Evolutionary conservation across 129 eudicot species (phyloP), one percentile per base, ranked within the genome.

Genomic region (Heracleum sosnowskyi): DNA sequence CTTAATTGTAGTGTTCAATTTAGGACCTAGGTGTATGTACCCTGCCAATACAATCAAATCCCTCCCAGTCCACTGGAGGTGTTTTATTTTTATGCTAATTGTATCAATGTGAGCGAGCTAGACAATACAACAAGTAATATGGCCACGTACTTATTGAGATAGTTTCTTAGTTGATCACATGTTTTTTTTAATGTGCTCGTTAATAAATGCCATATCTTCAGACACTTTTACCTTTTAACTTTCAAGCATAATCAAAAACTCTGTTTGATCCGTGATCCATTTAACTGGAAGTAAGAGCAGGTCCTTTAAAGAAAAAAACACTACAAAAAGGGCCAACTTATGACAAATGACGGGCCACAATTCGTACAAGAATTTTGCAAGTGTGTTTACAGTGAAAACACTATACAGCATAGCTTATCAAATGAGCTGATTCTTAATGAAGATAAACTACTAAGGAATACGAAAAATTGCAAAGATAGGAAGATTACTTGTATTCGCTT

Each of bases 401-500:
- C 34, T 62, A 62, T 62, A 28, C 37, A 28, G 39, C 10, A 29
- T 12, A 15, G 71, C 39, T 28, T 64, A 33, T 66, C 72, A 66
- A 16, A 66, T 17, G 68, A 42, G 49, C 64, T 69, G 17, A 63
- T 12, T 31, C 29, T 20, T 20, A 69, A 18, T 69, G 44, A 34
- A 69, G 74, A 28, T 18, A 34, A 33, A 34, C 44, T 34, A 18
- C 46, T 9, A 17, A 20, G 45, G 74, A 36, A 69, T 29, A 34
- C 24, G 0, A 34, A 36, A 35, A 34, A 20, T 11, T 70, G 69
- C 28, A 36, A 42, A 63, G 73, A 55, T 26, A 26, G 55, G 26
- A 28, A 55, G 41, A 81, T 84, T 76, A 96, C 97, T 97, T 90
- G 88, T 82, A 90, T 69, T 90, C 96, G 80, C 73, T 84, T 76